phyloP scores from a whole-genome alignment of 1,284 basidiomycete genomes.

The Leccinum fallax region DNA sequence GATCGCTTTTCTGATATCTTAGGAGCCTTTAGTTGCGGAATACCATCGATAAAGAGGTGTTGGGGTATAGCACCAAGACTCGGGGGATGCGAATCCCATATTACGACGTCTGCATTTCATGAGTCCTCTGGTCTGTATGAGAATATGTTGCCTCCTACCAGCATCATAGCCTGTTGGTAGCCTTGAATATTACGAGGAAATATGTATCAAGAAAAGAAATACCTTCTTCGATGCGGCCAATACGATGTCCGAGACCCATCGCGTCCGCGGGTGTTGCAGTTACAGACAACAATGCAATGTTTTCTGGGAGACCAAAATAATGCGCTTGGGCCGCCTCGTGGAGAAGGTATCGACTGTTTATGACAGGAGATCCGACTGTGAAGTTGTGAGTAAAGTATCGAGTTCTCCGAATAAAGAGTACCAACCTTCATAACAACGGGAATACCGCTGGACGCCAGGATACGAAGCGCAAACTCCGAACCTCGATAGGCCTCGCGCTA shows the following conservation, averaged over 20 bases:
- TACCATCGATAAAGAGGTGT: slow-evolving; percentile 71
- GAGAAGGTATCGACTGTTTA: slow-evolving; percentile 62
- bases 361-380: slow-evolving; percentile 46
- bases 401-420: background rate
- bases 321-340: slow-evolving; percentile 71
- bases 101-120: slow-evolving; percentile 39
- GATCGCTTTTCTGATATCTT: slow-evolving; percentile 34
- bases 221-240: slow-evolving; percentile 52
- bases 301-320: slow-evolving; percentile 50
- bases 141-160: slow-evolving; percentile 28
- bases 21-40: slow-evolving; percentile 54
- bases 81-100: slow-evolving; percentile 60
- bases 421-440: slow-evolving; percentile 56
- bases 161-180: slow-evolving; percentile 40
- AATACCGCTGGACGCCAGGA: slow-evolving; percentile 58
- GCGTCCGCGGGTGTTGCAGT: slow-evolving; percentile 59
- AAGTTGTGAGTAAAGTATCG: background rate
- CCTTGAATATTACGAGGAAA: background rate
- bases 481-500: slow-evolving; percentile 69
- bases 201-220: background rate
- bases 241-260: slow-evolving; percentile 62
- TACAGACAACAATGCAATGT: slow-evolving; percentile 51
- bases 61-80: slow-evolving; percentile 53
- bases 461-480: slow-evolving; percentile 62
- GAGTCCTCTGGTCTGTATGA: background rate